A percentile compares a stretch with the other conserved stretches of the same genome.
phyloP scores from a whole-genome alignment of 768 basidiomycete genomes.

The Xanthoconium purpureum region DNA sequence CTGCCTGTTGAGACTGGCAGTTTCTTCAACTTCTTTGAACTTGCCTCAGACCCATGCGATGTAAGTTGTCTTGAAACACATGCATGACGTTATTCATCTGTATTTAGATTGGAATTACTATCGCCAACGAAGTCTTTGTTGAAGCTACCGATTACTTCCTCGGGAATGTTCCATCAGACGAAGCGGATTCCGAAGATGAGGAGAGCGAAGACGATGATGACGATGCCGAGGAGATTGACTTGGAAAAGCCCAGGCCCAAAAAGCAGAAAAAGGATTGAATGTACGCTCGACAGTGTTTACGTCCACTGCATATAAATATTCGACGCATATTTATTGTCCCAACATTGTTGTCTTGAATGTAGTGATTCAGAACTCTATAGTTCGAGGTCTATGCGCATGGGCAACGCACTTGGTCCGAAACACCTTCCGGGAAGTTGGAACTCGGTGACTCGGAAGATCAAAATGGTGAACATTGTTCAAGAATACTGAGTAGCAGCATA shows the following conservation, averaged over 20 bases:
- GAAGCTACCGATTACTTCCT: constrained; percentile 82
- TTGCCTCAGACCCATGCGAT: constrained; percentile 60
- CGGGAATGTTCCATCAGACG: constrained; percentile 58
- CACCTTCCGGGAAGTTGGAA: not conserved
- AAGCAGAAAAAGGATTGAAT: constrained; percentile 52
- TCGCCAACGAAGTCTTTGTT: constrained; percentile 77
- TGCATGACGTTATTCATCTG: constrained; percentile 5
- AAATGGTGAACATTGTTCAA: not conserved
- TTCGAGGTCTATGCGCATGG: not conserved
- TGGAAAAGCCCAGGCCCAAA: constrained; percentile 79
- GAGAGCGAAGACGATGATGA: constrained; percentile 72
- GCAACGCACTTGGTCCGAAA: not conserved
- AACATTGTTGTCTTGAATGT: constrained; percentile 1
- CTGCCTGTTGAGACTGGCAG: constrained; percentile 66
- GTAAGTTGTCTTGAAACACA: constrained; percentile 40
- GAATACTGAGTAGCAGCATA: no score
- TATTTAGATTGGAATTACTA: constrained; percentile 61
- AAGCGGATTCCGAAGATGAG: constrained; percentile 63
- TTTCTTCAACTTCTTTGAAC: constrained; percentile 88
- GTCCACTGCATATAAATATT: constrained; percentile 12
- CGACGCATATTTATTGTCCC: constrained; percentile 28
- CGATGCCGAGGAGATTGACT: constrained; percentile 81
- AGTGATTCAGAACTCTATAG: not conserved
- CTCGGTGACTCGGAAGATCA: not conserved
- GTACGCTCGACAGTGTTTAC: constrained; percentile 11